These are phyloP conservation scores for Pseudoneurospora amorphoporcata DNA, from an alignment of 495 filamentous ascomycete species.

Conservation along the genomic window DNA sequence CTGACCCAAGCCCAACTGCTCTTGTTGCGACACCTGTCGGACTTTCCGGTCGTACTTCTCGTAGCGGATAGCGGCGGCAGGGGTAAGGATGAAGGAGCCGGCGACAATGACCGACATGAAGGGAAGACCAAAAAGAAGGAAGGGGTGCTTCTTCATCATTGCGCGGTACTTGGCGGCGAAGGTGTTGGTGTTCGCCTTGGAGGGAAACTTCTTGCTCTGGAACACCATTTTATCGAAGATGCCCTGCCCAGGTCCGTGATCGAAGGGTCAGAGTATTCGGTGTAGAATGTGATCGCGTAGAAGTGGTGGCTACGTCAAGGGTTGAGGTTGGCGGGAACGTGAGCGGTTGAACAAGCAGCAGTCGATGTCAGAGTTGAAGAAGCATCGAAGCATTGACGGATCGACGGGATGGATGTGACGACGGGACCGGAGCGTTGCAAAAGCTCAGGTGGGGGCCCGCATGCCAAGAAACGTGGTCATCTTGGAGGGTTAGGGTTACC, in stretches of 20 bases:
- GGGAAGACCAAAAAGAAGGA: slow-evolving; percentile 90
- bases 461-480: not conserved
- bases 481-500: slow-evolving; percentile 7
- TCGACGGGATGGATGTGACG: not conserved
- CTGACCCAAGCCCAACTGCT: slow-evolving; percentile 70
- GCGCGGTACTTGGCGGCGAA: slow-evolving; percentile 68
- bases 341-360: not conserved
- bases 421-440: not conserved
- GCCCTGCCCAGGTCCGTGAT: not conserved
- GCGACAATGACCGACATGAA: slow-evolving; percentile 90
- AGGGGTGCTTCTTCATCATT: slow-evolving; percentile 62
- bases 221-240: slow-evolving; percentile 54
- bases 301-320: not conserved
- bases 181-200: slow-evolving; percentile 46
- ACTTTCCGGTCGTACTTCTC: slow-evolving; percentile 85
- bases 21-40: slow-evolving; percentile 68
- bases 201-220: slow-evolving; percentile 59
- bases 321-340: not conserved
- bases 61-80: slow-evolving; percentile 85
- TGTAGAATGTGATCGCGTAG: not conserved
- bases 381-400: not conserved
- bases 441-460: not conserved
- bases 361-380: not conserved
- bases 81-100: slow-evolving; percentile 87
- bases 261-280: not conserved